A percentile compares a stretch with the other conserved stretches of the same genome.
Evolutionary conservation across 2,329 filamentous ascomycete genomes (phyloP).

Genomic region (Neobulgaria alba): DNA sequence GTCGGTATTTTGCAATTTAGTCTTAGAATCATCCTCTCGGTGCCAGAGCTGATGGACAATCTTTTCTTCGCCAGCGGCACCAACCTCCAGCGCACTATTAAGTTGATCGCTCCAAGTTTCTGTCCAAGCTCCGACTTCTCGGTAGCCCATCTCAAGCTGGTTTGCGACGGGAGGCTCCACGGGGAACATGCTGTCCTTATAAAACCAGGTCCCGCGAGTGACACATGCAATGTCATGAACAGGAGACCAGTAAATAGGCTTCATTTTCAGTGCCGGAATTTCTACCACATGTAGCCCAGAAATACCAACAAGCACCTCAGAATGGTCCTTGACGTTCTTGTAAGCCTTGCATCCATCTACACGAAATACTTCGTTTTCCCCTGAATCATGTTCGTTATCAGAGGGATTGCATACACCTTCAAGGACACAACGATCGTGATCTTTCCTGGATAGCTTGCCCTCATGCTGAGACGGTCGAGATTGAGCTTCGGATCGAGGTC

Average conservation of each 20-base stretch:
- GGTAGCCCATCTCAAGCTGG: constrained; percentile 79
- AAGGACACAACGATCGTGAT: not conserved
- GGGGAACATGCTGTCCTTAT: constrained; percentile 88
- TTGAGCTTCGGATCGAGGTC: too few species aligned
- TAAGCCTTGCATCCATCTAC: constrained; percentile 25
- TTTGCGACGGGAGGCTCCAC: constrained; percentile 82
- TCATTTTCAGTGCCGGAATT: constrained; percentile 76
- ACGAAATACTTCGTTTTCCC: not conserved
- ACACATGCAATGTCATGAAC: constrained; percentile 82
- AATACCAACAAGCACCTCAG: constrained; percentile 72
- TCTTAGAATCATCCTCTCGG: constrained; percentile 36
- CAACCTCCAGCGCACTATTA: constrained; percentile 81
- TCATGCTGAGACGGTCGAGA: not conserved
- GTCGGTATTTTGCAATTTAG: constrained; percentile 21
- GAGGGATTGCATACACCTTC: not conserved
- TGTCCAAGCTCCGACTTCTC: constrained; percentile 79
- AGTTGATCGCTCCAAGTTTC: constrained; percentile 90
- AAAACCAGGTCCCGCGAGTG: constrained; percentile 89
- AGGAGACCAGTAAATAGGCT: constrained; percentile 95
- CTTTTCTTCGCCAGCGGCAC: constrained; percentile 83
- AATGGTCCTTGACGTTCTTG: constrained; percentile 25
- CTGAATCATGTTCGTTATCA: not conserved
- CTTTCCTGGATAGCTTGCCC: not conserved
- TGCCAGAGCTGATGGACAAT: constrained; percentile 75
- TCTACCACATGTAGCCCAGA: constrained; percentile 86